Base-by-base conservation (phyloP, 2,329 filamentous ascomycete species). In the Alternaria conjuncta region DNA sequence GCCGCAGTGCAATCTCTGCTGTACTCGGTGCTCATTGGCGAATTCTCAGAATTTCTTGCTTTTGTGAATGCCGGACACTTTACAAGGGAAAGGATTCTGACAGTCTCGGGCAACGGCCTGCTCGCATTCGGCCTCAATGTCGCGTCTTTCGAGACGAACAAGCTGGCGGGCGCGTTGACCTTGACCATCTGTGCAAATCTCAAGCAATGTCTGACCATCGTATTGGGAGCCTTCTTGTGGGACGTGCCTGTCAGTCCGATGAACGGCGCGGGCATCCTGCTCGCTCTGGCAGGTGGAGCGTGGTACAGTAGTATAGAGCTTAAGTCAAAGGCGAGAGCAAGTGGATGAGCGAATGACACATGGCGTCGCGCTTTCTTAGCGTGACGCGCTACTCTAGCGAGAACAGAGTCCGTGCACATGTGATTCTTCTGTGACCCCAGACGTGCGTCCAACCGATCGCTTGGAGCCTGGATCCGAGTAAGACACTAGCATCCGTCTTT, bases 221-320 rank as follows among this genome's bases (percentile, higher is more conserved):
- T 57, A 23, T 18, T 57, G 28, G 55, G 55, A n/a, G 44, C 44
- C 10, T n/a, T 57, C 23, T 13, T 57, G 26, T 57, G 55, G 55
- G 44, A 57, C 30, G 55, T 57, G 55, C 55, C 55, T 28, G 44
- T 57, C 43, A 57, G 55, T 21, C 43, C 55, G 43, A 32, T 57
- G 43, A 57, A 57, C 12, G 55, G 55, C 15, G 55, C 55, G 6
- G 55, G 55, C 25, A 57, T 57, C n/a, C 43, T 57, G 10, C 44
- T 57, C 20, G 55, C 55, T 47, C 25, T 57, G 21, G 55, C 20
- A 28, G 55, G 55, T 41, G 55, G 43, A 26, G 55, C 44, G 28
- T 57, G 55, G 55, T 57, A 57, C 44, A 57, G 55, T 30, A 57
- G 26, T 20, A 57, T 57, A 57, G 55, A 57, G 26, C 43, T 57